Evolutionary conservation across 1,139 yeast species (phyloP).

Genomic region (Meyerozyma athensensis): DNA sequence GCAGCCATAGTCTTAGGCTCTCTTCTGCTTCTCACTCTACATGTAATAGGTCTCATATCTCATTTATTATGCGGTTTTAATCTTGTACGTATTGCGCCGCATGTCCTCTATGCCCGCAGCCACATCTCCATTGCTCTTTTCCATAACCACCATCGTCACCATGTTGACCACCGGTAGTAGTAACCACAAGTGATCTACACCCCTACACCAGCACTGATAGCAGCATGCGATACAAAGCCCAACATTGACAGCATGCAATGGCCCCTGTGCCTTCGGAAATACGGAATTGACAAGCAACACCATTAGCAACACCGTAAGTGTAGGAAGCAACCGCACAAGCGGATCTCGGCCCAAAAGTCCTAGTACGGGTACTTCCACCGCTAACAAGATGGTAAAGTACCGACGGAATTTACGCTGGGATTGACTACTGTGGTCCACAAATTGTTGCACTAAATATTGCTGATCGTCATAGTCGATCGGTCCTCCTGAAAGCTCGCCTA

Average conservation of each 20-base stretch:
- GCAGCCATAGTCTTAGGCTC: no score
- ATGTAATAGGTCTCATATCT: no score
- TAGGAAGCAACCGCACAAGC: neutral
- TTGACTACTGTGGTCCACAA: neutral
- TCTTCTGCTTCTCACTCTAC: no score
- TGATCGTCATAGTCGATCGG: conserved; percentile 9
- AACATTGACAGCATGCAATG: neutral
- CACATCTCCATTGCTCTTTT: neutral
- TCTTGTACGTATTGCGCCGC: neutral
- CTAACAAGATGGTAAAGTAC: neutral
- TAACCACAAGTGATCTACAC: neutral
- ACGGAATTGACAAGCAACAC: neutral
- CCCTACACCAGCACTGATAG: conserved; percentile 1
- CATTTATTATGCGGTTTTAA: neutral
- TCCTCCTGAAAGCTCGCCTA: conserved; percentile 8
- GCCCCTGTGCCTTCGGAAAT: neutral
- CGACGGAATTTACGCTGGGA: neutral
- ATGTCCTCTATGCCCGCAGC: neutral
- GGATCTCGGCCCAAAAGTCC: neutral
- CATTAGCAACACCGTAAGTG: neutral
- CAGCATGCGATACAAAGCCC: neutral
- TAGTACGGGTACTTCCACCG: neutral
- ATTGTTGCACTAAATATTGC: neutral
- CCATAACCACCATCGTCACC: neutral
- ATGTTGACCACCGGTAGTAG: neutral